Evolutionary conservation across 257 asterid species (phyloP), one percentile per base, ranked within the genome.

Genomic region (Nicotiana benthamiana): DNA sequence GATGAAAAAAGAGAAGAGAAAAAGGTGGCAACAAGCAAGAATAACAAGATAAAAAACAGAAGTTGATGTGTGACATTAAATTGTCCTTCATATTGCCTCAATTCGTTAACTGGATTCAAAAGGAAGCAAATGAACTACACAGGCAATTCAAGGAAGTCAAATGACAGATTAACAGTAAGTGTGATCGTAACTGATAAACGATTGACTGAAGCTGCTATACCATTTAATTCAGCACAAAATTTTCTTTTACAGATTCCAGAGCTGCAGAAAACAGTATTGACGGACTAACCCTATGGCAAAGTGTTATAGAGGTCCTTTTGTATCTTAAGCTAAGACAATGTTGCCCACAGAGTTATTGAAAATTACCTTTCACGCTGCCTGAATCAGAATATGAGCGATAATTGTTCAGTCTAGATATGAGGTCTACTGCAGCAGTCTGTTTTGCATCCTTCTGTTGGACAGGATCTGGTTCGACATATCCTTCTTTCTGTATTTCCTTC

Each of bases 401-500:
- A 84, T 95, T 93, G 79, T 88, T 95, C 86, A 95, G 85, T 90
- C 96, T 87, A 22, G 99, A 89, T 77, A 90, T 89, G 24, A 95
- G 91, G 88, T 89, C 91, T 79, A 84, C 93, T 15, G 99, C 98
- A 77, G 94, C 90, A 27, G 91, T 87, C 82, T 91, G 98, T 86
- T 91, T 93, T 57, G 82, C 86, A 84, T 92, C 98, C 87, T 89
- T 91, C 81, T 86, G 90, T 67, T 83, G 88, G 67, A 78, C 75
- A 48, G 85, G 82, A 81, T 91, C 94, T 43, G 87, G 80, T 83
- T 88, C 95, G 2, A 79, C 88, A 81, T 85, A 74, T 8, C 85
- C 77, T 80, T 92, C 98, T 56, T 85, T 84, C 85, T 81, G 82
- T 72, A 95, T 91, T 87, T 93, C 99, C 86, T 87, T 89, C 82